These are phyloP conservation scores for Pestalotiopsis sp. DNA, from an alignment of 2,329 filamentous ascomycete genomes.

Conservation along the genomic window DNA sequence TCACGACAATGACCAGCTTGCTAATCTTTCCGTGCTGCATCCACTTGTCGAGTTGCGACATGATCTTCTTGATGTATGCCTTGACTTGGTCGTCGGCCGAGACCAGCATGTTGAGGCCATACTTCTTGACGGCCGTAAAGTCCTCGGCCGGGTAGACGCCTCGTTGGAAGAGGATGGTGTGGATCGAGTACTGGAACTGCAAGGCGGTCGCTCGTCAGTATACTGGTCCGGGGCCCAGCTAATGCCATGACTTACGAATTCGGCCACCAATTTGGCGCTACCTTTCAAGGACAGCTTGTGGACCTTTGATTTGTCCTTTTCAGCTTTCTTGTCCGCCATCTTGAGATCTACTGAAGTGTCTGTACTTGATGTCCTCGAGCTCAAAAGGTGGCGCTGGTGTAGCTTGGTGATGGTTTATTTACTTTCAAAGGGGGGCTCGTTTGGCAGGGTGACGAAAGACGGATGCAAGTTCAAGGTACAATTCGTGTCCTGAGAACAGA, in stretches of 20 bases:
- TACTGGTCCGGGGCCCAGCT: not conserved
- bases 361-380: not conserved
- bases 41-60: constrained; percentile 96
- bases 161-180: constrained; percentile 92
- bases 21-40: constrained; percentile 97
- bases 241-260: constrained; percentile 73
- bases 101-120: constrained; percentile 98
- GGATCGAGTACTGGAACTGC: constrained; percentile 96
- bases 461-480: constrained; percentile 1
- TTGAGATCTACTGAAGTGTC: constrained; percentile 9
- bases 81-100: constrained; percentile 98
- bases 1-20: constrained; percentile 95
- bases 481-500: not conserved
- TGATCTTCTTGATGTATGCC: constrained; percentile 99
- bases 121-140: constrained; percentile 97
- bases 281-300: constrained; percentile 93
- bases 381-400: not conserved
- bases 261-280: constrained; percentile 83
- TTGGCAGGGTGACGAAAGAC: constrained; percentile 8
- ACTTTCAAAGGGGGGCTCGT: constrained; percentile 6
- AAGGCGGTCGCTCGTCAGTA: not conserved
- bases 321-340: constrained; percentile 30
- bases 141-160: constrained; percentile 91
- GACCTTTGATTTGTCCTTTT: constrained; percentile 79
- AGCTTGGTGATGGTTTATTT: constrained; percentile 8